phyloP scores from a whole-genome alignment of 306 rosid species.

The Medicago arabica region DNA sequence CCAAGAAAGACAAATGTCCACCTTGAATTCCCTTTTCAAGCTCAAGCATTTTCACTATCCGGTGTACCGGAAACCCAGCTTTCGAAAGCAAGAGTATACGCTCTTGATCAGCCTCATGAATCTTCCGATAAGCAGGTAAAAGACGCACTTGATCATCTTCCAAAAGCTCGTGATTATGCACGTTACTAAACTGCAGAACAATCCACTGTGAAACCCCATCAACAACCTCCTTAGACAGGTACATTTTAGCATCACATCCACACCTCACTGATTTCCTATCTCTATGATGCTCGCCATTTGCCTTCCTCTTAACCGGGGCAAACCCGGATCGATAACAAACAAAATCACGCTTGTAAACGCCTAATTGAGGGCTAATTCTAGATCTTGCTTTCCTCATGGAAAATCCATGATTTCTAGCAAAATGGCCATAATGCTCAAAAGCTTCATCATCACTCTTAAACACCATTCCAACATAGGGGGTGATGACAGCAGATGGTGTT shows the following conservation, averaged over 20 bases:
- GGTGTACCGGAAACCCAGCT: slow-evolving; percentile 91
- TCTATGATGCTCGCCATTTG: slow-evolving; percentile 82
- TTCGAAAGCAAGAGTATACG: slow-evolving; percentile 87
- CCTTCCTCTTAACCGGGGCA: slow-evolving; percentile 87
- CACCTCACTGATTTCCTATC: slow-evolving; percentile 93
- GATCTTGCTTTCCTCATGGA: slow-evolving; percentile 93
- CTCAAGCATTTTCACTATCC: slow-evolving; percentile 95
- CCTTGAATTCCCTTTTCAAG: slow-evolving; percentile 95
- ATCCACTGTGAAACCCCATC: slow-evolving; percentile 91
- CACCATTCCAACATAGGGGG: slow-evolving; percentile 96
- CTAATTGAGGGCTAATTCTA: slow-evolving; percentile 91
- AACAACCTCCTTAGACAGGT: slow-evolving; percentile 82
- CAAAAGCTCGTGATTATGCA: slow-evolving; percentile 92
- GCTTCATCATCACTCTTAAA: slow-evolving; percentile 91
- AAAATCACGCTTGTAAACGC: slow-evolving; percentile 89
- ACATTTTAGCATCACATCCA: slow-evolving; percentile 98
- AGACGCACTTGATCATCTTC: slow-evolving; percentile 98
- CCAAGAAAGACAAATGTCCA: slow-evolving; percentile 89
- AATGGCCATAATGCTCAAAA: slow-evolving; percentile 86
- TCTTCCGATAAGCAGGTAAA: slow-evolving; percentile 89
- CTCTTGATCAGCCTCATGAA: slow-evolving; percentile 91
- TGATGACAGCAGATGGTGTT: slow-evolving; percentile 60
- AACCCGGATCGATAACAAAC: slow-evolving; percentile 97
- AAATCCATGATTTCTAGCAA: slow-evolving; percentile 88
- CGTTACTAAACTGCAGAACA: slow-evolving; percentile 88